phyloP scores from a whole-genome alignment of 1,284 basidiomycete genomes.

The Gymnopus androsaceus region DNA sequence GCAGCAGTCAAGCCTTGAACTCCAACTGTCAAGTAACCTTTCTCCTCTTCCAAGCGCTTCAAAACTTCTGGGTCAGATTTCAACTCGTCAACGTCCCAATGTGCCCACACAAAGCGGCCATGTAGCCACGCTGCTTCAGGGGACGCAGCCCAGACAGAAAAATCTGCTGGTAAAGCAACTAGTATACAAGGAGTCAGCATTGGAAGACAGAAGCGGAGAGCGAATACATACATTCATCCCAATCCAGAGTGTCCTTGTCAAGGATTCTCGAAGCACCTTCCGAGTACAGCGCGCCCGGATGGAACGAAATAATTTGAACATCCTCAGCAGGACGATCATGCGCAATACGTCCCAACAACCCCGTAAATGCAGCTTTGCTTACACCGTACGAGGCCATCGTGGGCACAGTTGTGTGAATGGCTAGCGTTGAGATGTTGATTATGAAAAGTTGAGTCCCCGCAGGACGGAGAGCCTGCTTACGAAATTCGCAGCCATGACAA shows the following conservation, averaged over 20 bases:
- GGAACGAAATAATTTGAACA: background rate
- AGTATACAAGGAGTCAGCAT: background rate
- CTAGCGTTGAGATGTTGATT: background rate
- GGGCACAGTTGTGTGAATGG: background rate
- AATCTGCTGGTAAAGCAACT: background rate
- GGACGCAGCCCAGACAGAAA: background rate
- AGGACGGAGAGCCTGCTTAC: background rate
- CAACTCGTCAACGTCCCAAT: slow-evolving; percentile 1
- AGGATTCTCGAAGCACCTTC: background rate
- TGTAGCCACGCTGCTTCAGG: background rate
- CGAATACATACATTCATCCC: background rate
- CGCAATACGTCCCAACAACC: background rate
- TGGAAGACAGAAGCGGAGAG: background rate
- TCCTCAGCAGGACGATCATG: background rate
- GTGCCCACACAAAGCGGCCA: background rate
- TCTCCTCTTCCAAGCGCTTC: background rate
- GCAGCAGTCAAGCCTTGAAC: background rate
- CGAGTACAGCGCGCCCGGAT: background rate
- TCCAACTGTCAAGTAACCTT: background rate
- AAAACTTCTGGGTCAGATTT: background rate
- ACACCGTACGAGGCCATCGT: background rate
- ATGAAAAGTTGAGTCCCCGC: background rate
- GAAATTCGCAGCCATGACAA: background rate
- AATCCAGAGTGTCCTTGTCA: background rate
- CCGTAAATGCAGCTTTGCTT: background rate